Base-by-base conservation (phyloP, 176 grass and related monocot genomes). In the Rhynchospora pubera region DNA sequence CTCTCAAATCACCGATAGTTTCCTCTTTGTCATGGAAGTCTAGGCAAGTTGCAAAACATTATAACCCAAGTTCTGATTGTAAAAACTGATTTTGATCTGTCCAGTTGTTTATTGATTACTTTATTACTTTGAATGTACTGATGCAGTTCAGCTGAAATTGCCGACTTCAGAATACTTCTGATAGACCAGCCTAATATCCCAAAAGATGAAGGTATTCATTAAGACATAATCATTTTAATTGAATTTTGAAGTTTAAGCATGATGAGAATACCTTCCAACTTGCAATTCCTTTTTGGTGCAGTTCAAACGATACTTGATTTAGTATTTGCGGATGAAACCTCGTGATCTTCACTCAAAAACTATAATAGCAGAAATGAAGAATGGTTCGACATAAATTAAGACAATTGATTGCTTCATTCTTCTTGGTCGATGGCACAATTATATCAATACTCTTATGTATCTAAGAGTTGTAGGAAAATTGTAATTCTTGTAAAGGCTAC, bases 301-400 rank as follows among this genome's bases (percentile, higher is more conserved):
- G 94, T 89, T n/a, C 94, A 97, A 84, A 83, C 85, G 26, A 97
- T 94, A 78, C 94, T 91, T 2, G 88, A 97, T 77, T 83, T 89
- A 63, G 84, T 91, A 85, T 93, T 97, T 84, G 88, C 90, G 0
- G 88, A 97, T 65, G 90, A 97, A 88, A 89, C 89, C 60, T 89
- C 88, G 81, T 97, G 82, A 89, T 66, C 26, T 84, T 47, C 71
- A 30, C 22, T 55, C 21, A 30, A 48, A 34, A 55, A 51, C 45
- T 15, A 55, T 19, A 76, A 47, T 16, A 55, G 13, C 7, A 21
- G 13, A 2, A 26, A 76, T 28, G 71, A 16, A 15, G 19, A 30
- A 55, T 53, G 71, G 48, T 76, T 69, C 16, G 15, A 69, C 18
- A 69, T n/a, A 44, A 69, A 69, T 44, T 69, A 45, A 19, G 32